Evolutionary conservation across 1,284 basidiomycete species (phyloP).

Genomic region (Mrakiaceae sp.): DNA sequence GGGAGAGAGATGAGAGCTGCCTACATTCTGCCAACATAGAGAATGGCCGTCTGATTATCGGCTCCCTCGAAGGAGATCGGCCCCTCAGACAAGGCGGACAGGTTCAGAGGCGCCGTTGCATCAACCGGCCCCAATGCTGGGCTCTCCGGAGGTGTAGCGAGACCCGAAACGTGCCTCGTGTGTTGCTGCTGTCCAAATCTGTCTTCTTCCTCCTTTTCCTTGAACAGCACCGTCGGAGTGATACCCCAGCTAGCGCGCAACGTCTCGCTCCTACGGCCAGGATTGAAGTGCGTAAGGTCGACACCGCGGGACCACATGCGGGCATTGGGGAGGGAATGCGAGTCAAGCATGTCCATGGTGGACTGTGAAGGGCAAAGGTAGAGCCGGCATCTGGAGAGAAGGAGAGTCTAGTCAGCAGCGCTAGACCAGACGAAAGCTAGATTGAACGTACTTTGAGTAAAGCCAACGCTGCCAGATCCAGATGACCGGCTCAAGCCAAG

Average conservation of each 20-base stretch:
- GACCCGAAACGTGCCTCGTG: background rate
- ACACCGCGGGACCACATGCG: constrained; percentile 45
- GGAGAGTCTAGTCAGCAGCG: background rate
- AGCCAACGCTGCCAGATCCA: constrained; percentile 34
- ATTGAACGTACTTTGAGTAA: constrained; percentile 28
- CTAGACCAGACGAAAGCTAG: background rate
- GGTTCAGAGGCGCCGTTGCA: constrained; percentile 8
- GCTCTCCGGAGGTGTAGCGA: constrained; percentile 7
- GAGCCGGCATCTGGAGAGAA: constrained; percentile 32
- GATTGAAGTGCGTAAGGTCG: constrained; percentile 37
- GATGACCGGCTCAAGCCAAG: constrained; percentile 41
- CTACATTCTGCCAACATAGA: constrained; percentile 28
- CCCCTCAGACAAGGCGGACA: background rate
- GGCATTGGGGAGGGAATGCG: constrained; percentile 39
- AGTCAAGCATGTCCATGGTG: constrained; percentile 40
- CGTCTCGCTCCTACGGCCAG: constrained; percentile 34
- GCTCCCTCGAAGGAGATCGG: constrained; percentile 17
- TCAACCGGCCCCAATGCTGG: constrained; percentile 20
- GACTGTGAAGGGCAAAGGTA: constrained; percentile 45
- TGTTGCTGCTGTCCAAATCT: constrained; percentile 18
- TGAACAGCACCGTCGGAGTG: background rate
- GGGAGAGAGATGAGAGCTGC: constrained; percentile 25
- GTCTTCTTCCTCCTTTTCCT: constrained; percentile 14
- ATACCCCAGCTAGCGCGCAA: constrained; percentile 41
- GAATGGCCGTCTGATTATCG: constrained; percentile 23